phyloP scores from a whole-genome alignment of 257 asterid genomes.

The Lycium barbarum region DNA sequence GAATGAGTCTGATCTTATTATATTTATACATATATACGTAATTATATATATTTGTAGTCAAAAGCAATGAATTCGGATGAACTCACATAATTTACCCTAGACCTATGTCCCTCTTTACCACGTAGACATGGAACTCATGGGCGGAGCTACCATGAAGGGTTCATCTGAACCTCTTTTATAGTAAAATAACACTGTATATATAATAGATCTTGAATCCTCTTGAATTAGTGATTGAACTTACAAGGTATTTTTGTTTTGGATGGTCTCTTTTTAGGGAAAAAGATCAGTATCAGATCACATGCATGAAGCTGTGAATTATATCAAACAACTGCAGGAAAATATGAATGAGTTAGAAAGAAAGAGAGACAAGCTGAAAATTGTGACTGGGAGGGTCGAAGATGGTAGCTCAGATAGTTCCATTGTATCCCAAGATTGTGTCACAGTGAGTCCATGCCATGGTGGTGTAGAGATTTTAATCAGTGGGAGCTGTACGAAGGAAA shows the following conservation, averaged over 20 bases:
- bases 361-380: constrained; percentile 38
- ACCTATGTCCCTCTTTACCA: too few species aligned
- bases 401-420: neutral
- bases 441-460: constrained; percentile 40
- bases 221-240: neutral
- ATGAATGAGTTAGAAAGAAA: constrained; percentile 37
- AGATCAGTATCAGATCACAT: constrained; percentile 54
- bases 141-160: too few species aligned
- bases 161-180: too few species aligned
- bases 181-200: too few species aligned
- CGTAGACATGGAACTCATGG: too few species aligned
- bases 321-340: constrained; percentile 45
- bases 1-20: neutral
- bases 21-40: neutral
- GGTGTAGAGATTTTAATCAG: constrained; percentile 55
- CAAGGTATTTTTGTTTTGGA: neutral
- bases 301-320: constrained; percentile 52
- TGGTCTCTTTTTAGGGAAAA: constrained; percentile 50
- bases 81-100: too few species aligned
- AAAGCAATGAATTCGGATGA: too few species aligned
- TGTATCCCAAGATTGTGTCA: constrained; percentile 30
- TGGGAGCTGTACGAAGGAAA: constrained; percentile 26
- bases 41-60: too few species aligned
- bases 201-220: too few species aligned
- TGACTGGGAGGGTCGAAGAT: too few species aligned